Evolutionary conservation across 202 grass and related monocot genomes (phyloP), one percentile per base, ranked within the genome.

Genomic region (Dendrocalamus latiflorus): DNA sequence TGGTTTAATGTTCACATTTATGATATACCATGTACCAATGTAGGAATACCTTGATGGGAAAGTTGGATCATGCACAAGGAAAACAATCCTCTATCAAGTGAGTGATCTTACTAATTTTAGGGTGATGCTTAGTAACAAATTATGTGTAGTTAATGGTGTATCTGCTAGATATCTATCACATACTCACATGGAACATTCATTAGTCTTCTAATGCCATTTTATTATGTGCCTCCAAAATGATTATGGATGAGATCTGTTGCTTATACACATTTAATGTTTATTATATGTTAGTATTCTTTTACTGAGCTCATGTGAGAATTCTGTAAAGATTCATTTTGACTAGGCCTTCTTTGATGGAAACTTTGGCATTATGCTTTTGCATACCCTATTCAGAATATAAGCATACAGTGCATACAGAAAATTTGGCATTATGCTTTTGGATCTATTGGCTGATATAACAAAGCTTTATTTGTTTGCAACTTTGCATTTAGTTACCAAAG

Each of bases 41-140:
- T 86, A 99, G 96, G 96, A 99, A 85, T 99, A 99, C 86, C 91
- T 99, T 9, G 93, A 99, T 14, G 93, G 91, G 76, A 84, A 81
- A 81, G 81, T 96, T 3, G 96, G 90, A 73, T 88, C 96, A 14
- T 84, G 87, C 54, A 99, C 91, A 50, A 93, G 96, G 67, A 88
- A 93, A 71, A 88, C 58, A n/a, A 74, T 99, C 38, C 93, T 99
- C 20, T 99, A 99, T 74, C 86, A 92, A 84, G 96, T 99, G 87
- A 95, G 91, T 80, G 45, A 58, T 26, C 68, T 70, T 70, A 51
- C 14, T 63, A 58, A 54, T 28, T 72, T 76, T 48, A 8, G 8
- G 9, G 21, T 75, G 14, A 14, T 60, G 45, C 5, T 68, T 44
- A 26, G 25, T 68, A 59, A 50, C 41, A 39, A 57, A 65, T 42